Percentiles rank a stretch among this genome's conserved stretches.
Evolutionary conservation across 2,329 filamentous ascomycete genomes (phyloP).

Genomic region (Escovopsis sp.): DNA sequence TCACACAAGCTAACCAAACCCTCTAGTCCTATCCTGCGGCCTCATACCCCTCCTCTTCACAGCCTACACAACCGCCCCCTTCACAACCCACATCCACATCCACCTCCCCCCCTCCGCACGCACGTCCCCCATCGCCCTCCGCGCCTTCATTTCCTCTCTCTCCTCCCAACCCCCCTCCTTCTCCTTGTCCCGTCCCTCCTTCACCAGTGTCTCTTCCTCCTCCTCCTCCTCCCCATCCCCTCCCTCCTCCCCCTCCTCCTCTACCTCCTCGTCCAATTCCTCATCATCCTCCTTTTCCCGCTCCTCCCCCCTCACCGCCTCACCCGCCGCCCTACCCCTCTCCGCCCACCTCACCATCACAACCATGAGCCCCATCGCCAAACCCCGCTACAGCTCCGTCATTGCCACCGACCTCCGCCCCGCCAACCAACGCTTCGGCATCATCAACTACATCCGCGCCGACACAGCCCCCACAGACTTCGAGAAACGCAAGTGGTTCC

Average conservation of each 20-base stretch:
- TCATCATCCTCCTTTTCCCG: too few relatives aligned
- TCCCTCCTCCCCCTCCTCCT: too few relatives aligned
- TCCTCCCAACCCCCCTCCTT: too few relatives aligned
- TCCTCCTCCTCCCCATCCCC: too few relatives aligned
- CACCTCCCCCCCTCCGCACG: constrained; percentile 51
- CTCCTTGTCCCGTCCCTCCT: too few relatives aligned
- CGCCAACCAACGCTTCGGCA: constrained; percentile 17
- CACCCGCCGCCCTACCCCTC: constrained; percentile 26
- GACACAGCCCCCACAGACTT: constrained; percentile 11
- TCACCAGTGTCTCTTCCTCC: too few relatives aligned
- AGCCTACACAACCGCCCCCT: constrained; percentile 49
- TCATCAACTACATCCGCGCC: constrained; percentile 24
- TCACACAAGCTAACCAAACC: not conserved
- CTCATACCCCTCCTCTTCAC: constrained; percentile 50
- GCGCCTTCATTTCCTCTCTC: constrained; percentile 31
- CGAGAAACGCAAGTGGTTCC: constrained; percentile 25
- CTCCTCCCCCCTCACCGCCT: too few relatives aligned
- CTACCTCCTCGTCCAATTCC: too few relatives aligned
- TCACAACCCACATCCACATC: constrained; percentile 58
- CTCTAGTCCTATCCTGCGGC: constrained; percentile 42
- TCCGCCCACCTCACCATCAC: constrained; percentile 33
- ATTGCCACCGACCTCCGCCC: constrained; percentile 22
- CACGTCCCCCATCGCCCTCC: constrained; percentile 38
- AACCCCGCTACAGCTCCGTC: constrained; percentile 33
- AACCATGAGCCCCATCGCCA: constrained; percentile 39